These are phyloP conservation scores for Ustilago lituana DNA, from an alignment of 1,284 basidiomycete species.

Conservation along the genomic window DNA sequence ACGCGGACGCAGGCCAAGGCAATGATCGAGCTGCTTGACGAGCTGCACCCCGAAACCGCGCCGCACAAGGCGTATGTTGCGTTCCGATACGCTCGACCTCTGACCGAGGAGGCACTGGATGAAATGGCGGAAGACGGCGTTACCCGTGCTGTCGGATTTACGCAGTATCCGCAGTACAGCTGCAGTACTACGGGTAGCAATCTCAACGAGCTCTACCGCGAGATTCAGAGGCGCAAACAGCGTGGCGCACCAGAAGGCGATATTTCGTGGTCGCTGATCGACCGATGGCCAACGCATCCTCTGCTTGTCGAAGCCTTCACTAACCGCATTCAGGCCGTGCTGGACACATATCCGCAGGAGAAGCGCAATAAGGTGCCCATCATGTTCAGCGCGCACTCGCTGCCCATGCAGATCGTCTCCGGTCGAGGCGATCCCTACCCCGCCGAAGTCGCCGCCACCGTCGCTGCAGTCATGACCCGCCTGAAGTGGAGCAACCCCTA, in stretches of 20 bases:
- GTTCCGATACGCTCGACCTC: constrained; percentile 77
- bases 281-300: constrained; percentile 94
- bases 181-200: constrained; percentile 98
- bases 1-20: constrained; percentile 86
- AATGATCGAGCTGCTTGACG: constrained; percentile 91
- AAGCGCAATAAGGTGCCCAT: constrained; percentile 79
- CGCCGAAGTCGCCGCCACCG: constrained; percentile 92
- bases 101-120: constrained; percentile 83
- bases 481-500: constrained; percentile 70
- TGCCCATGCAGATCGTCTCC: constrained; percentile 76
- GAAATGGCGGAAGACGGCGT: constrained; percentile 93
- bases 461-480: constrained; percentile 61
- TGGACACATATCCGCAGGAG: constrained; percentile 79
- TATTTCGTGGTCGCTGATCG: constrained; percentile 96
- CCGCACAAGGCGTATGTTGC: constrained; percentile 92
- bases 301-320: constrained; percentile 94
- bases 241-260: constrained; percentile 69
- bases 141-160: constrained; percentile 91
- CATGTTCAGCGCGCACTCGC: constrained; percentile 95
- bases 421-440: constrained; percentile 94
- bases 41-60: constrained; percentile 87
- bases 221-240: constrained; percentile 69
- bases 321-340: constrained; percentile 83
- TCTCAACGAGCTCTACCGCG: constrained; percentile 86
- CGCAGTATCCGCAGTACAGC: constrained; percentile 98